Percentiles rank a stretch among this genome's conserved stretches.
These are phyloP conservation scores for Ballota nigra DNA, from an alignment of 257 asterid species.

Conservation along the genomic window DNA sequence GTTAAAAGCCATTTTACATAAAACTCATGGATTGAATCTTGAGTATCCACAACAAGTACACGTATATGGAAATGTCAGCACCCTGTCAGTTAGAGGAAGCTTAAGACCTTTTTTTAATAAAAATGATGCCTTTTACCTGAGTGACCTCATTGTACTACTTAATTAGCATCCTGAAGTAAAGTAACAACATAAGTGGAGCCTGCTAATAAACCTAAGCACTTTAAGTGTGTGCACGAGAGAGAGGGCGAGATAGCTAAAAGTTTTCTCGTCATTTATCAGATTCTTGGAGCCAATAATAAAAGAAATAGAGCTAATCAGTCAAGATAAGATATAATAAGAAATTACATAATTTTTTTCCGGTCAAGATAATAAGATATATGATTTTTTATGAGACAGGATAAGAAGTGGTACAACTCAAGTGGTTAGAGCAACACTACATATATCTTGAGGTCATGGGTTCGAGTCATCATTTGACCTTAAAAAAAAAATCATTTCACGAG, in stretches of 20 bases:
- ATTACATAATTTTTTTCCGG: neutral
- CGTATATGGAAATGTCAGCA: neutral
- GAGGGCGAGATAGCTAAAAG: neutral
- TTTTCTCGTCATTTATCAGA: slow-evolving; percentile 6
- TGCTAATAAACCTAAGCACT: neutral
- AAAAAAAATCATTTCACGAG: too few relatives aligned
- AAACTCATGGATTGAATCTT: slow-evolving; percentile 7
- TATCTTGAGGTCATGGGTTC: too few relatives aligned
- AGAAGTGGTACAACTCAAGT: too few relatives aligned
- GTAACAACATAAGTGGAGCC: neutral
- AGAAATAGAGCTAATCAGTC: slow-evolving; percentile 1
- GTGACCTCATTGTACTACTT: neutral
- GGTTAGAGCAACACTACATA: too few relatives aligned
- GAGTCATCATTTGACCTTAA: neutral
- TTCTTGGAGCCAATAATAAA: neutral
- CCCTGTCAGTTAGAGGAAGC: slow-evolving; percentile 14
- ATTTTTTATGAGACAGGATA: too few relatives aligned
- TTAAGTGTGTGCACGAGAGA: neutral
- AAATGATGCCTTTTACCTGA: neutral
- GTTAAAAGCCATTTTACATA: slow-evolving; percentile 2
- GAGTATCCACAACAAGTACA: neutral
- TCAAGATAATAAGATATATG: neutral
- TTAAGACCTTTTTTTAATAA: neutral
- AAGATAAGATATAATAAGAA: slow-evolving; percentile 1
- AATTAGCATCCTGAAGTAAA: neutral